phyloP scores from a whole-genome alignment of 139 green algal genomes.

The Coelastrella sp. region DNA sequence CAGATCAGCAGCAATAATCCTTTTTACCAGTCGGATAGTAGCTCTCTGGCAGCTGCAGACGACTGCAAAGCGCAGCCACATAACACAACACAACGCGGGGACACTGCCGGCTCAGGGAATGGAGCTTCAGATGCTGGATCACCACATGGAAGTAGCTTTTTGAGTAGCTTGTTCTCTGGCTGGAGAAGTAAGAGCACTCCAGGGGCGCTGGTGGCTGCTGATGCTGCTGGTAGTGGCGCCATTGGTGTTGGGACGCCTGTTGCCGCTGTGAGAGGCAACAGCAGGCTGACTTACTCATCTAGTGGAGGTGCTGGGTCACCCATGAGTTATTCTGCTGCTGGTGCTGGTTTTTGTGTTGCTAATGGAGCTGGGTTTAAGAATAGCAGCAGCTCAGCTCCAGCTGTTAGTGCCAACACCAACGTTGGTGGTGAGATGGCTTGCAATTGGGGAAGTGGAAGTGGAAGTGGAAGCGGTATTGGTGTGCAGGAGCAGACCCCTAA shows the following conservation, averaged over 20 bases:
- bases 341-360: not conserved
- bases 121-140: not conserved
- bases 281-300: not conserved
- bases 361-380: not conserved
- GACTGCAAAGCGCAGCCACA: not conserved
- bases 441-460: not conserved
- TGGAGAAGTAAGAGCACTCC: not conserved
- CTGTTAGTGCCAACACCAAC: not conserved
- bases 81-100: not conserved
- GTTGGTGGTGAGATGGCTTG: not conserved
- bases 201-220: not conserved
- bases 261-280: not conserved
- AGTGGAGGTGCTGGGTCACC: not conserved
- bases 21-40: not conserved
- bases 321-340: too few species aligned
- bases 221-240: not conserved
- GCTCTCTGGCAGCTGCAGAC: not conserved
- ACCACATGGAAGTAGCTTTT: not conserved
- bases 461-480: not conserved
- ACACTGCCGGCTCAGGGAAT: not conserved
- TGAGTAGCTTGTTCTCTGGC: not conserved
- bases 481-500: not conserved
- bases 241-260: not conserved
- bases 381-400: not conserved
- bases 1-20: not conserved